Base-by-base conservation (phyloP, 345 rosid species). In the Excoecaria agallocha region DNA sequence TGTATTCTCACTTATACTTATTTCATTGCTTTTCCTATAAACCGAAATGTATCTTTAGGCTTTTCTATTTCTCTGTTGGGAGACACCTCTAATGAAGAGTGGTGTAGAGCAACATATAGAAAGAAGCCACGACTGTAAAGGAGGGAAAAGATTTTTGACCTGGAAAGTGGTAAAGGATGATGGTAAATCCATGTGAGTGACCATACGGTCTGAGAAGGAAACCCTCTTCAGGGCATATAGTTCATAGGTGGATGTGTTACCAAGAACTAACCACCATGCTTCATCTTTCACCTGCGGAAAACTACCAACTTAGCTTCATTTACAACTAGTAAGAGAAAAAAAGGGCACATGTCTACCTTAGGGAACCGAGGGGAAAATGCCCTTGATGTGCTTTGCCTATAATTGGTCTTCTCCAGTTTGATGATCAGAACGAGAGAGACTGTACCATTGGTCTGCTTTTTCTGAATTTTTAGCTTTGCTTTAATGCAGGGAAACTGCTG, bases 201-300 rank as follows among this genome's bases (percentile, higher is more conserved):
- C 88, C 81, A 88, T 65, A 70, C 82, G 89, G 72, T 78, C 88
- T 8, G 87, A 74, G 90, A 94, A 90, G 48, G 98, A 89, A 68
- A 94, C 89, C 82, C 99, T 89, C 88, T 93, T 94, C 70, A 94
- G 69, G 73, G 97, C 96, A 90, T 85, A 86, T 63, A 93, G 84
- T 76, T 93, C 92, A 3, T 86, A 85, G 51, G 93, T 86, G 52
- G 82, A 67, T 24, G 90, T 78, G 79, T 94, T 89, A 51, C 97
- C 96, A 55, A 94, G 93, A 72, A 91, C 84, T 70, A 94, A 77
- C 99, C 98, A 94, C 98, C 99, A 94, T 48, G 97, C 99, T 87
- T 94, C 99, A 74, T 87, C 93, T 91, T 94, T 94, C 66, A 86
- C 66, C 97, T 94, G 89, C 68, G 63, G 82, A 59, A 68, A 39